Conservation (phyloP, 2,329 filamentous ascomycete species). For the Byssochlamys sp. region DNA sequence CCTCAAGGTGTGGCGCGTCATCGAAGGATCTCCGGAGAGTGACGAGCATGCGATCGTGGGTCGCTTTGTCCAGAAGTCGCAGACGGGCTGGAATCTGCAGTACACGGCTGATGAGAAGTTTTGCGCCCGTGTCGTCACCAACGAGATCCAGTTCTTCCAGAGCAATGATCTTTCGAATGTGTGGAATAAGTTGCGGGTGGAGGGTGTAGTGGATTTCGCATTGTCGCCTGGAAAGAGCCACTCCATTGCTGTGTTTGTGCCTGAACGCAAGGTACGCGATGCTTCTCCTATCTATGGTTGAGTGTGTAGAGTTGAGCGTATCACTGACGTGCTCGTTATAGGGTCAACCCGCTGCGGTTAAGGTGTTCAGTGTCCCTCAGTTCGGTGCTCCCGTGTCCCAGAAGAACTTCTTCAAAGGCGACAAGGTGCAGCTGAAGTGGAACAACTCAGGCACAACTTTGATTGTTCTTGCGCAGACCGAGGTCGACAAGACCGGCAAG, state of each 20-base stretch:
- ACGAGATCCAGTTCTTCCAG: slow-evolving; percentile 95
- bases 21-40: slow-evolving; percentile 53
- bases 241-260: slow-evolving; percentile 87
- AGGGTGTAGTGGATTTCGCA: slow-evolving; percentile 82
- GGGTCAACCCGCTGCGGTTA: slow-evolving; percentile 88
- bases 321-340: slow-evolving; percentile 27
- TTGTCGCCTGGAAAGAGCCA: slow-evolving; percentile 82
- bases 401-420: slow-evolving; percentile 98
- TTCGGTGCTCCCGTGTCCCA: slow-evolving; percentile 78
- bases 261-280: slow-evolving; percentile 71
- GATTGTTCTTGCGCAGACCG: slow-evolving; percentile 91
- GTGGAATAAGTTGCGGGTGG: slow-evolving; percentile 90
- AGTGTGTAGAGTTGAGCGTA: neutral
- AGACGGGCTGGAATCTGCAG: slow-evolving; percentile 93
- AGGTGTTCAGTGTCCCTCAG: slow-evolving; percentile 85
- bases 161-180: slow-evolving; percentile 74
- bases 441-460: slow-evolving; percentile 83
- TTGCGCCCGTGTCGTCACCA: slow-evolving; percentile 87
- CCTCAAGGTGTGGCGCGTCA: slow-evolving; percentile 85
- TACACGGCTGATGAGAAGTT: slow-evolving; percentile 89
- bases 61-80: slow-evolving; percentile 87
- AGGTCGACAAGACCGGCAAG: slow-evolving; percentile 96
- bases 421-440: slow-evolving; percentile 98
- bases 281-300: slow-evolving; percentile 11
- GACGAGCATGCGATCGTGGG: slow-evolving; percentile 66